A percentile compares a stretch with the other conserved stretches of the same genome.
Conservation (phyloP, 1,284 basidiomycete genomes). For the Melanopsichium pennsylvanicum region DNA sequence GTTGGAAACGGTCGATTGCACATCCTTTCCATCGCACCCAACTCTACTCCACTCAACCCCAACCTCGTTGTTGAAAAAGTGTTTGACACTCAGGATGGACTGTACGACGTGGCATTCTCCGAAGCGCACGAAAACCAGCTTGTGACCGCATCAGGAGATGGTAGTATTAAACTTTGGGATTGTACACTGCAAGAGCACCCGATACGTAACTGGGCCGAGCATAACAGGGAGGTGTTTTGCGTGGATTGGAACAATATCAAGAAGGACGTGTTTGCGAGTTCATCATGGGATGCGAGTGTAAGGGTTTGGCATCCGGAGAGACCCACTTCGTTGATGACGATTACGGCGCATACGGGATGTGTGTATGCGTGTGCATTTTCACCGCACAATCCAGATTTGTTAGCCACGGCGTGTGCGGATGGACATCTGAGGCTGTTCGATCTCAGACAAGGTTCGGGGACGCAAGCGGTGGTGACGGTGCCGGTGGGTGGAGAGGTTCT, state of each 20-base stretch:
- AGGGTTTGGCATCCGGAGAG: conserved; percentile 89
- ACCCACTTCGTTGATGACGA: conserved; percentile 77
- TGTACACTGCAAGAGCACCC: conserved; percentile 85
- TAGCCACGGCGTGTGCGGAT: conserved; percentile 85
- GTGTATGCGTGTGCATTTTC: conserved; percentile 90
- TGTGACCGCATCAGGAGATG: conserved; percentile 87
- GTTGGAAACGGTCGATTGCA: conserved; percentile 80
- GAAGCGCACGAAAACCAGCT: conserved; percentile 94
- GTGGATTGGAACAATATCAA: conserved; percentile 96
- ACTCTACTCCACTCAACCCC: conserved; percentile 2
- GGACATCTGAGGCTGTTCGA: conserved; percentile 60
- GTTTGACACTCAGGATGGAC: conserved; percentile 90
- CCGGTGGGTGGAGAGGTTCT: conserved; percentile 69
- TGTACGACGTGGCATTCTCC: conserved; percentile 91
- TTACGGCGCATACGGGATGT: conserved; percentile 81
- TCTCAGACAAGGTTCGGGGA: conserved; percentile 27
- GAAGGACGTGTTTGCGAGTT: conserved; percentile 85
- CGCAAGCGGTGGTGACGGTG: conserved; percentile 16
- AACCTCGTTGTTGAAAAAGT: conserved; percentile 36
- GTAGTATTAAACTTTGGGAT: conserved; percentile 91
- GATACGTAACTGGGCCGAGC: conserved; percentile 90
- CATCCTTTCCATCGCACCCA: conserved; percentile 31
- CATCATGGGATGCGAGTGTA: conserved; percentile 87
- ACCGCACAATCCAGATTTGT: conserved; percentile 81
- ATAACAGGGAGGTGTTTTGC: conserved; percentile 89